Percentiles rank a stretch among this genome's conserved stretches.
phyloP scores from a whole-genome alignment of 345 rosid genomes.

The Heritiera fomes region DNA sequence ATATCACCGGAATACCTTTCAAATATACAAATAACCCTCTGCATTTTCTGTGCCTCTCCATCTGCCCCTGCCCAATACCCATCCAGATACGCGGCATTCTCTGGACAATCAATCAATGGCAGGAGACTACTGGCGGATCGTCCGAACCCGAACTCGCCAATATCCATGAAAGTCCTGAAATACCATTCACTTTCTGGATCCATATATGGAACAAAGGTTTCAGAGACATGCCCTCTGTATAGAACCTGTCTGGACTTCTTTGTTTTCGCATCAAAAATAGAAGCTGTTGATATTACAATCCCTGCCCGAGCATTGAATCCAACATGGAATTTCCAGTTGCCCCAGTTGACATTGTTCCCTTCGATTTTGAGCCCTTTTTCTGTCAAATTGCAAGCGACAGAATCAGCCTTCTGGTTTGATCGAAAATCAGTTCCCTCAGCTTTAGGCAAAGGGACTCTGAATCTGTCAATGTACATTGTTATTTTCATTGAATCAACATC shows the following conservation, averaged over 20 bases:
- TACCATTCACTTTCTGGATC: constrained; percentile 84
- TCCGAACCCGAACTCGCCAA: constrained; percentile 82
- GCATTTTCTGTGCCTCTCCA: constrained; percentile 52
- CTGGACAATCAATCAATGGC: constrained; percentile 66
- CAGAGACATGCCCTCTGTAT: constrained; percentile 69
- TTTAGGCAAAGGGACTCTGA: constrained; percentile 59
- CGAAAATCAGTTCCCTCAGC: constrained; percentile 71
- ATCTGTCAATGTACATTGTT: constrained; percentile 45
- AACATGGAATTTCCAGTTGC: constrained; percentile 75
- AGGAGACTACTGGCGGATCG: constrained; percentile 52
- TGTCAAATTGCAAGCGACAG: constrained; percentile 38
- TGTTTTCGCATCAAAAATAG: constrained; percentile 42
- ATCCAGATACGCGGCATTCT: constrained; percentile 54
- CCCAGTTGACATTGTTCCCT: constrained; percentile 59
- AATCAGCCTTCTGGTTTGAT: constrained; percentile 27
- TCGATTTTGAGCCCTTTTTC: constrained; percentile 40
- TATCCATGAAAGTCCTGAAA: constrained; percentile 71
- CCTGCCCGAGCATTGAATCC: constrained; percentile 66
- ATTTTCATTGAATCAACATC: constrained; percentile 65
- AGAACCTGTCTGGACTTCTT: constrained; percentile 46
- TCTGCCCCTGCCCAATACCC: constrained; percentile 63
- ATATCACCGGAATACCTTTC: constrained; percentile 62
- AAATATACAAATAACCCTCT: constrained; percentile 58
- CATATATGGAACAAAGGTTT: constrained; percentile 85
- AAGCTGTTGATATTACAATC: constrained; percentile 56